Percentiles rank a stretch among this genome's conserved stretches.
Conservation (phyloP, 2,329 filamentous ascomycete genomes). For the Fusarium papillatum region DNA sequence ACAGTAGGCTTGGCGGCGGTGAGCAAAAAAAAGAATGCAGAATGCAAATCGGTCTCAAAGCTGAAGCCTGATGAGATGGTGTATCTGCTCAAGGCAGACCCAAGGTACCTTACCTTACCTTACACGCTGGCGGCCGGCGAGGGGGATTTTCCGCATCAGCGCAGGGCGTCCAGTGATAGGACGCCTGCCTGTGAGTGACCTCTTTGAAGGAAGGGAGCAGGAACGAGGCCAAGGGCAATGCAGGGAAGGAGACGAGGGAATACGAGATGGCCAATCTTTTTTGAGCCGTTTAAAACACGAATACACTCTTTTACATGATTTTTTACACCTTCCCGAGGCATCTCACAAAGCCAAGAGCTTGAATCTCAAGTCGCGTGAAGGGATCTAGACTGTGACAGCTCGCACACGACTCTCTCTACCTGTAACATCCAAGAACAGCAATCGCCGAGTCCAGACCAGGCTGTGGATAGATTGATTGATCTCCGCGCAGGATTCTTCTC, state of each 20-base stretch:
- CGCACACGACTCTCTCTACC: slow-evolving; percentile 11
- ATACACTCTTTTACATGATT: background rate
- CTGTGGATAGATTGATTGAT: background rate
- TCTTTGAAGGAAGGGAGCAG: slow-evolving; percentile 7
- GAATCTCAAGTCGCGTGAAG: slow-evolving; percentile 8
- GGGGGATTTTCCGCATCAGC: slow-evolving; percentile 22
- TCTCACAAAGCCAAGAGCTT: background rate
- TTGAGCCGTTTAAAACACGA: background rate
- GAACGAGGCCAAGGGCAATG: background rate
- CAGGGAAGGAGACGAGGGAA: slow-evolving; percentile 1
- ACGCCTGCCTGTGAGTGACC: slow-evolving; percentile 8
- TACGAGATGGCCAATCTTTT: background rate
- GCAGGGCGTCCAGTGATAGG: slow-evolving; percentile 4
- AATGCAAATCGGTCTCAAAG: background rate
- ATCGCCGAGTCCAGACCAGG: slow-evolving; percentile 2
- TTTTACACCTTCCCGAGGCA: background rate
- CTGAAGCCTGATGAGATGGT: slow-evolving; percentile 1
- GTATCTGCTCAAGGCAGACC: background rate
- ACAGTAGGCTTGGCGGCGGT: background rate
- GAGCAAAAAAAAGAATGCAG: background rate
- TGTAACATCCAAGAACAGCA: slow-evolving; percentile 1
- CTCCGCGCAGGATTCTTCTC: background rate
- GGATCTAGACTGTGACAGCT: slow-evolving; percentile 2
- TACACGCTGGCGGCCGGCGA: slow-evolving; percentile 15
- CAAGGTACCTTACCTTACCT: background rate